Conservation (phyloP, 345 rosid genomes). For the Salix purpurea region DNA sequence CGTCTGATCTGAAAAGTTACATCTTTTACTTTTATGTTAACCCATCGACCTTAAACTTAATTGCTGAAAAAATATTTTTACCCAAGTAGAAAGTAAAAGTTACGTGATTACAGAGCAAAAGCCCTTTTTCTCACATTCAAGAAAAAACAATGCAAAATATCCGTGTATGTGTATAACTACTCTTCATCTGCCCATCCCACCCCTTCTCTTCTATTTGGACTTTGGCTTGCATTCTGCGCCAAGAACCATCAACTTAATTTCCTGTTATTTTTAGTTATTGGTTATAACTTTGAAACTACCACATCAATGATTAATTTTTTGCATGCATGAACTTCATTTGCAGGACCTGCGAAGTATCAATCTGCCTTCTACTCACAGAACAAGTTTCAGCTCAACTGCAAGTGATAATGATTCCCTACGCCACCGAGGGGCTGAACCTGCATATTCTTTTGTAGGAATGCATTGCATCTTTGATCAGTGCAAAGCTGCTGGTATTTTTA, state of each 20-base stretch:
- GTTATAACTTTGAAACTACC: not conserved
- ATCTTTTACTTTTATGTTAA: not conserved
- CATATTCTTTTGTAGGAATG: conserved; percentile 96
- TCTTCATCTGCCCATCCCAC: not conserved
- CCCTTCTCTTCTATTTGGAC: not conserved
- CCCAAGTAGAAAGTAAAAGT: not conserved
- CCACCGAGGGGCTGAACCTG: conserved; percentile 59
- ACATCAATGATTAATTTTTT: not conserved
- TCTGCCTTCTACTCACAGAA: conserved; percentile 60
- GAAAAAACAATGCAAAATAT: not conserved
- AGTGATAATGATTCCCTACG: conserved; percentile 69
- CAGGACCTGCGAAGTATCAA: conserved; percentile 68
- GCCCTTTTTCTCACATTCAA: not conserved
- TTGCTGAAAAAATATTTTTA: not conserved
- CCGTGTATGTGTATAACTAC: not conserved
- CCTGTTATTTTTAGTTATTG: not conserved
- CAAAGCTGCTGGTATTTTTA: conserved; percentile 74
- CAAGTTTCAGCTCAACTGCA: conserved; percentile 71
- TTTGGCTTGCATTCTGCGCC: not conserved
- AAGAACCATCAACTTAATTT: not conserved
- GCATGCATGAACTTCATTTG: conserved; percentile 15
- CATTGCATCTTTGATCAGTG: conserved; percentile 93
- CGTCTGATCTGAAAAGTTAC: not conserved
- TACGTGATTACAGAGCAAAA: not conserved
- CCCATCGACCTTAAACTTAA: not conserved